A percentile compares a stretch with the other conserved stretches of the same genome.
Conservation (phyloP, 441 rosid species). For the Rhodomyrtus psidioides region DNA sequence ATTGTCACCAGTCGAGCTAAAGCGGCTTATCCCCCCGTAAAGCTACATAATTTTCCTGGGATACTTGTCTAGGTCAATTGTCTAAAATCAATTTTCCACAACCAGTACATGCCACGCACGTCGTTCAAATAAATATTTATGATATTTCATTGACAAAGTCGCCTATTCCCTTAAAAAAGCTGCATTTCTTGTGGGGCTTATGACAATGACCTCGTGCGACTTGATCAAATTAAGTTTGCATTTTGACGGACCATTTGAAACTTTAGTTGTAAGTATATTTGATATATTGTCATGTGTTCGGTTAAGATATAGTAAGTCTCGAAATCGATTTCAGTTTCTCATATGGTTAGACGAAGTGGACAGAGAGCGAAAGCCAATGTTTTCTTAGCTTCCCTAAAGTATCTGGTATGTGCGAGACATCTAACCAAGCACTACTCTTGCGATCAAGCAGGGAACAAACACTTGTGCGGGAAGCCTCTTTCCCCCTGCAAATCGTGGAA, state of each 20-base stretch:
- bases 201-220: background rate
- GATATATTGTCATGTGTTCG: background rate
- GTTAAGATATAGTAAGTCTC: background rate
- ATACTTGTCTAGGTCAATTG: background rate
- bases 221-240: background rate
- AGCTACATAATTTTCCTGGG: background rate
- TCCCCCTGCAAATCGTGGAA: constrained; percentile 30
- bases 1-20: background rate
- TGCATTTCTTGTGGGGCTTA: background rate
- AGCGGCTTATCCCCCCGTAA: background rate
- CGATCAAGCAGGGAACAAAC: constrained; percentile 44
- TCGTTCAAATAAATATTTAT: background rate
- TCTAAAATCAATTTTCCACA: background rate
- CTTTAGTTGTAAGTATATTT: background rate
- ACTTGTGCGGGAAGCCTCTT: constrained; percentile 63
- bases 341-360: background rate
- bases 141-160: background rate
- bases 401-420: background rate
- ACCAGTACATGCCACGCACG: background rate
- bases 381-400: background rate
- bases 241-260: background rate
- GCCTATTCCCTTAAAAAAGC: background rate
- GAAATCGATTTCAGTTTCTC: background rate
- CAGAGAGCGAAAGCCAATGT: background rate
- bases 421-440: background rate